Evolutionary conservation across 139 green algal species (phyloP).

Genomic region (Ettlia oleoabundans): DNA sequence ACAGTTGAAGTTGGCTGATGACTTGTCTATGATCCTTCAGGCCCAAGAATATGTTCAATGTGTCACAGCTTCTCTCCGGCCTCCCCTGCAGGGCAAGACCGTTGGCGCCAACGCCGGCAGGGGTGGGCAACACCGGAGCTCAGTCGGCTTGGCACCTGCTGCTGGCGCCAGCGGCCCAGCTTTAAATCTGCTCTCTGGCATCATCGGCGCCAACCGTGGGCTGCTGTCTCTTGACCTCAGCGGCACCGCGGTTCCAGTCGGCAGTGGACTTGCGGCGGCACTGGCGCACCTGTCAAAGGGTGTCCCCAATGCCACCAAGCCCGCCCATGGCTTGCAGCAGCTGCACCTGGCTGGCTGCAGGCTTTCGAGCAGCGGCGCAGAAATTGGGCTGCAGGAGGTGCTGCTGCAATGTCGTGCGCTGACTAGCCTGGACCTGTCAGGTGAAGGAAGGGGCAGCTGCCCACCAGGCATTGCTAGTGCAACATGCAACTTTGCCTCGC

Average conservation of each 20-base stretch:
- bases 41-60: neutral
- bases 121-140: no score
- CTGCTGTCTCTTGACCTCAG: neutral
- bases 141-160: no score
- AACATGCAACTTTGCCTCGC: no score
- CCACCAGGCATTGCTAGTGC: neutral
- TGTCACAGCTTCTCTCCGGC: neutral
- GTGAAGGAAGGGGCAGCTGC: neutral
- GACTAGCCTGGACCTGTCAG: neutral
- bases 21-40: no score
- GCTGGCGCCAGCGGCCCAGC: neutral
- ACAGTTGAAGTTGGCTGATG: no score
- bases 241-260: conserved; percentile 6
- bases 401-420: conserved; percentile 20
- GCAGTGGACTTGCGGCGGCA: neutral
- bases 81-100: neutral
- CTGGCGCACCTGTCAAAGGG: neutral
- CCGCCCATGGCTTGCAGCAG: neutral
- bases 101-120: no score
- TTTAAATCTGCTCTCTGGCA: neutral
- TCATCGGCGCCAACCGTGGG: neutral
- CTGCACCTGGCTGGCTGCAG: conserved; percentile 18
- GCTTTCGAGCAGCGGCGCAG: neutral
- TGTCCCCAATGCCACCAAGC: neutral
- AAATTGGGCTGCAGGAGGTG: neutral